phyloP scores from a whole-genome alignment of 73 alveolate genomes.

The Paramecium caudatum region DNA sequence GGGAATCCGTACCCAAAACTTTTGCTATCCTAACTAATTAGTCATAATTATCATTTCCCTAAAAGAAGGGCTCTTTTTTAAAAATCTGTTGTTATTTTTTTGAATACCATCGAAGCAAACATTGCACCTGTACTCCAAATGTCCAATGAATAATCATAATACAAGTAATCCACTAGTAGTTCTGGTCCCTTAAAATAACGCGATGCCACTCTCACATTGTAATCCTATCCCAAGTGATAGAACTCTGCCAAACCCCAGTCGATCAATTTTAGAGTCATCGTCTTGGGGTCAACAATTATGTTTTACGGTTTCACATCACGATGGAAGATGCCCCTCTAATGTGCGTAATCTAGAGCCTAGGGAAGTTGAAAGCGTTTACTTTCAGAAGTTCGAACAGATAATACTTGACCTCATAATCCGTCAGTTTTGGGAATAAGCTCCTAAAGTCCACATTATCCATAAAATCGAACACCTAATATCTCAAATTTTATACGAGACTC shows the following conservation, averaged over 20 bases:
- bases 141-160: conserved; percentile 92
- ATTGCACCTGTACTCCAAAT: conserved; percentile 96
- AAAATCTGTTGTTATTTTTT: conserved; percentile 83
- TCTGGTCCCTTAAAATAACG: conserved; percentile 98
- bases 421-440: conserved; percentile 84
- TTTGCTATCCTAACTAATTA: conserved; percentile 97
- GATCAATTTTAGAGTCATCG: conserved; percentile 90
- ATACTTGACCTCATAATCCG: conserved; percentile 85
- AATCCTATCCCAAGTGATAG: conserved; percentile 95
- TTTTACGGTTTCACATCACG: conserved; percentile 99
- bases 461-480: conserved; percentile 78
- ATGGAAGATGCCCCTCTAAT: conserved; percentile 98
- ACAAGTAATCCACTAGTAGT: conserved; percentile 89
- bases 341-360: conserved; percentile 96
- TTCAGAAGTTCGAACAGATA: conserved; percentile 84
- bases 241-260: conserved; percentile 99
- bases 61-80: conserved; percentile 98
- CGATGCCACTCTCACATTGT: conserved; percentile 97
- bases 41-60: conserved; percentile 98
- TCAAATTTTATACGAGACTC: conserved; percentile 66
- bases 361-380: conserved; percentile 52
- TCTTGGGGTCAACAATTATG: conserved; percentile 95
- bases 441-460: conserved; percentile 84
- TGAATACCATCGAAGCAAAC: conserved; percentile 92
- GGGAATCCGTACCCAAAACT: conserved; percentile 94